Evolutionary conservation across 164 flowering plant species (phyloP).

Genomic region (Cinnamomum micranthum): DNA sequence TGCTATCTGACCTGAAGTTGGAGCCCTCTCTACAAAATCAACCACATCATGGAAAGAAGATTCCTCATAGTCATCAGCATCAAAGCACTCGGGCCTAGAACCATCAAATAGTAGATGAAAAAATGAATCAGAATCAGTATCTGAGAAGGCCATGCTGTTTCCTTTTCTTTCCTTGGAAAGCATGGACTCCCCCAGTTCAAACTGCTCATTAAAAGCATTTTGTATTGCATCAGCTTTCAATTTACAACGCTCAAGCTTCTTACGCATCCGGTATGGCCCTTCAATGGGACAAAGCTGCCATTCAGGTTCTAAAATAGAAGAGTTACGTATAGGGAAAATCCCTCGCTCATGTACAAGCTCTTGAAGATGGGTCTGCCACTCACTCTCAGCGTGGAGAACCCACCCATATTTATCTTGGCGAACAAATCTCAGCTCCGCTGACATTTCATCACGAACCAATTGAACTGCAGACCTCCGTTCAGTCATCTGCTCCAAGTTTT

Average conservation of each 20-base stretch:
- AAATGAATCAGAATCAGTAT: constrained; percentile 47
- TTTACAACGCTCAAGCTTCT: constrained; percentile 84
- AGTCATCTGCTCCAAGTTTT: constrained; percentile 83
- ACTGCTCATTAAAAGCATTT: constrained; percentile 49
- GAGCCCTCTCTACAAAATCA: constrained; percentile 43
- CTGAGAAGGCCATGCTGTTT: constrained; percentile 48
- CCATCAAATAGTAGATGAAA: constrained; percentile 48
- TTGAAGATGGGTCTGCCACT: constrained; percentile 91
- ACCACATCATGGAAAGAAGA: constrained; percentile 47
- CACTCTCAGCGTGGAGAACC: constrained; percentile 99
- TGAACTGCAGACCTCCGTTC: constrained; percentile 91
- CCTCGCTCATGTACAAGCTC: constrained; percentile 98
- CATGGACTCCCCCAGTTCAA: constrained; percentile 44
- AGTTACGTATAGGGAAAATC: constrained; percentile 59
- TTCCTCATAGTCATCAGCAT: constrained; percentile 46
- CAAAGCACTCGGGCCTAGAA: constrained; percentile 35
- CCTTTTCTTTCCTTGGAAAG: constrained; percentile 38
- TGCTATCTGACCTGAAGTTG: constrained; percentile 35
- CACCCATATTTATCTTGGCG: constrained; percentile 98
- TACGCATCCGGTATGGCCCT: constrained; percentile 98
- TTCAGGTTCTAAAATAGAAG: constrained; percentile 56
- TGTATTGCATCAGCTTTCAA: constrained; percentile 66
- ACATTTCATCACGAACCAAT: constrained; percentile 81
- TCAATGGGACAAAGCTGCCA: constrained; percentile 99
- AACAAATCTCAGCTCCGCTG: constrained; percentile 88